Percentiles rank a stretch among this genome's conserved stretches.
phyloP scores from a whole-genome alignment of 805 yeast species.

The Scheffersomyces coipomensis region DNA sequence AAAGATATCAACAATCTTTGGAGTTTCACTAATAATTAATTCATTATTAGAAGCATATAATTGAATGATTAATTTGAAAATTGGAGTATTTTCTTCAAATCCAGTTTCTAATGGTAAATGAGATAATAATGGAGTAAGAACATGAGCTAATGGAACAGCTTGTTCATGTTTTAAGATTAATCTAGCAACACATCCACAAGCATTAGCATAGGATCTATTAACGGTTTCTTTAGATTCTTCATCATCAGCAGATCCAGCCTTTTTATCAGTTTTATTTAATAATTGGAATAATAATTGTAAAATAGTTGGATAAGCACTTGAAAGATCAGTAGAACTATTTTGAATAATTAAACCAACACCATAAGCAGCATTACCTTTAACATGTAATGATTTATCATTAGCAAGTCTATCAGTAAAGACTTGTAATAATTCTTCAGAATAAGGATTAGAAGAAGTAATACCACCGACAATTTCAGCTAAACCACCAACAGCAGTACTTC shows the following conservation, averaged over 20 bases:
- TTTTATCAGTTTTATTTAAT: slow-evolving; percentile 61
- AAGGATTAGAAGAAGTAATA: slow-evolving; percentile 65
- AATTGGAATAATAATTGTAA: slow-evolving; percentile 77
- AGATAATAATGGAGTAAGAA: slow-evolving; percentile 70
- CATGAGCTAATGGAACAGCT: slow-evolving; percentile 71
- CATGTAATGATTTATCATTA: slow-evolving; percentile 78
- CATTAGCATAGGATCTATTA: slow-evolving; percentile 86
- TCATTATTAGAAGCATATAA: slow-evolving; percentile 66
- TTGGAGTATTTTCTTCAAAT: slow-evolving; percentile 89
- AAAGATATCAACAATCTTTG: slow-evolving; percentile 64
- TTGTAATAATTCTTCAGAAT: slow-evolving; percentile 66
- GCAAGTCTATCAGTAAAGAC: slow-evolving; percentile 67
- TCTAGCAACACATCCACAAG: slow-evolving; percentile 96
- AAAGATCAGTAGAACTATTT: slow-evolving; percentile 53
- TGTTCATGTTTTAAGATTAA: slow-evolving; percentile 71
- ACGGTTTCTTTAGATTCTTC: slow-evolving; percentile 78
- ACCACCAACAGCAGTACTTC: slow-evolving; percentile 84
- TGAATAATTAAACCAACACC: slow-evolving; percentile 83
- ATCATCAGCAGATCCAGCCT: slow-evolving; percentile 51
- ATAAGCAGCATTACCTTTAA: slow-evolving; percentile 92
- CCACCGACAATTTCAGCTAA: slow-evolving; percentile 86
- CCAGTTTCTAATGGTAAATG: slow-evolving; percentile 88
- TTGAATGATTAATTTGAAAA: slow-evolving; percentile 72
- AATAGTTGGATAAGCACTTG: slow-evolving; percentile 64
- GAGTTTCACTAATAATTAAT: slow-evolving; percentile 53